phyloP scores from a whole-genome alignment of 768 basidiomycete species.

The Stropharia rugosoannulata region DNA sequence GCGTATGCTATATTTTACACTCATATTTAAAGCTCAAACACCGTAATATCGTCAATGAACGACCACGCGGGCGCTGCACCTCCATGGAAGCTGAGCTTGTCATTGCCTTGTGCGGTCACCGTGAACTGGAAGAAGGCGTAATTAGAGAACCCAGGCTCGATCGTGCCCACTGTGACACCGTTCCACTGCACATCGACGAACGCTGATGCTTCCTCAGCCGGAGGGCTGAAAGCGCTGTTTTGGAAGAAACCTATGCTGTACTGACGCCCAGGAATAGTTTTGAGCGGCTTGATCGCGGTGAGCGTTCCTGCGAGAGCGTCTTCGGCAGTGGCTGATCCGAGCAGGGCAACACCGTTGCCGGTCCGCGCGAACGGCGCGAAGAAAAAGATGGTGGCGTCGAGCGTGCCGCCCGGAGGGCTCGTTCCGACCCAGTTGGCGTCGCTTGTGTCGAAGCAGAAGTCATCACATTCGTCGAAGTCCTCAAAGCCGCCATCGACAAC shows the following conservation, averaged over 20 bases:
- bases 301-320: constrained; percentile 41
- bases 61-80: constrained; percentile 47
- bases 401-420: constrained; percentile 30
- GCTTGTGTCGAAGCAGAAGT: constrained; percentile 40
- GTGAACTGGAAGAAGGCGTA: constrained; percentile 36
- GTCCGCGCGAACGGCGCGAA: constrained; percentile 37
- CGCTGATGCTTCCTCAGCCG: constrained; percentile 29
- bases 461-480: constrained; percentile 31
- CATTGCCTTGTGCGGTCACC: constrained; percentile 34
- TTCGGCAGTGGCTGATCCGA: constrained; percentile 38
- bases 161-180: constrained; percentile 28
- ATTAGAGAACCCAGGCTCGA: constrained; percentile 32
- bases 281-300: constrained; percentile 25
- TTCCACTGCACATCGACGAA: constrained; percentile 46
- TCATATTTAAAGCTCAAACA: constrained; percentile 18
- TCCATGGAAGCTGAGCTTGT: constrained; percentile 38
- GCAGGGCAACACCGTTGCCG: constrained; percentile 35
- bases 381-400: constrained; percentile 45
- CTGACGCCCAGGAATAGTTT: constrained; percentile 31
- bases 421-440: constrained; percentile 40
- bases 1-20: too few species aligned
- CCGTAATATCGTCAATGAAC: constrained; percentile 43
- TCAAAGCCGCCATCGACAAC: constrained; percentile 45
- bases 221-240: constrained; percentile 34
- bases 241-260: constrained; percentile 45